Evolutionary conservation across 2,329 filamentous ascomycete genomes (phyloP), one percentile per base, ranked within the genome.

Genomic region (Aspergillus hiratsukae): DNA sequence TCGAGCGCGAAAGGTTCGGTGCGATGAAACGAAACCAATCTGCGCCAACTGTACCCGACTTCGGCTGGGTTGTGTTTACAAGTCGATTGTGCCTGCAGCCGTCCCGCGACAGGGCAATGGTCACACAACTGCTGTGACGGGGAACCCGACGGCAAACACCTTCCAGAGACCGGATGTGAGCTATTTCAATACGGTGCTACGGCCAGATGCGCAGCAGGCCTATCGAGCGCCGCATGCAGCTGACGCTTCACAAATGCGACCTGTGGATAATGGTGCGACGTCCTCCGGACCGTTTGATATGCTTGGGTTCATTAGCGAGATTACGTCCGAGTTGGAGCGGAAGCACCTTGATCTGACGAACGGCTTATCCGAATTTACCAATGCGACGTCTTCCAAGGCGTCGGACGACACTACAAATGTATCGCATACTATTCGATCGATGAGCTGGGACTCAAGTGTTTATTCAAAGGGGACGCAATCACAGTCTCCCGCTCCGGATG

Each of bases 251-350:
- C 43, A 49, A 6, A 19, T 40, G 7, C 9, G 25, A 14, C 5
- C 25, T 11, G 35, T 49, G 27, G 21, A 57, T 11, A 41, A 61
- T 52, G 52, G 46, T 14, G 35, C 55, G n/a, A 63, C 64, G 19
- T 52, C 66, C 10, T 49, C 58, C 7, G 59, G 60, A 7, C 58
- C 64, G 5, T 72, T 72, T 52, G 70, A 73, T 53, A 72, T 73
- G 63, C 66, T 71, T n/a, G 62, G 65, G 2, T 72, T 72, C 41
- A 73, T 72, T 52, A 69, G 70, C n/a, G 70, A 66, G 2, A 70
- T 72, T 10, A 72, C 68, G 3, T 70, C 68, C 2, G 70, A 72
- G 45, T 58, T 73, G 25, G 65, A 72, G 37, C 70, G 71, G 52
- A 73, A 69, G 52, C 70, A 72, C 52, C 56, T 67, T 4, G 67